A percentile compares a stretch with the other conserved stretches of the same genome.
These are phyloP conservation scores for Xylaria sp. DNA, from an alignment of 2,329 filamentous ascomycete species.

Conservation along the genomic window DNA sequence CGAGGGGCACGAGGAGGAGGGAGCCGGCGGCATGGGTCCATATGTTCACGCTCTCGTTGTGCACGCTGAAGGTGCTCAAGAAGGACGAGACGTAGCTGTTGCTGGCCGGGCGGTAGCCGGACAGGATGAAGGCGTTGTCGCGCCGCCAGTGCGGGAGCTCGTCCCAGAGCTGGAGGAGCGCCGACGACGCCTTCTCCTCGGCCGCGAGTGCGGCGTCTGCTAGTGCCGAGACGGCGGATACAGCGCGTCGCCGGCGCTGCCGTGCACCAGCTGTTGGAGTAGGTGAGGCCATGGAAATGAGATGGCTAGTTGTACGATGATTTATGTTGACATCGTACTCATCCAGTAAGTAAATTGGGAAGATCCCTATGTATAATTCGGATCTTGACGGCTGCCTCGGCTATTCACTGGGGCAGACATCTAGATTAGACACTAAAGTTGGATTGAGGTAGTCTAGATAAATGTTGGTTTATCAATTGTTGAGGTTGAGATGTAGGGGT, in stretches of 20 bases:
- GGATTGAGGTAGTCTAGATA: no score
- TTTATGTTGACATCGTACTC: background rate
- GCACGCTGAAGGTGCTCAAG: conserved; percentile 49
- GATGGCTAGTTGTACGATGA: background rate
- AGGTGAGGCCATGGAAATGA: conserved; percentile 11
- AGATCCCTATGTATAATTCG: background rate
- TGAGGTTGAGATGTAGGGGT: conserved; percentile 10
- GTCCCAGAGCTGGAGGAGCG: conserved; percentile 60
- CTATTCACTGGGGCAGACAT: no score
- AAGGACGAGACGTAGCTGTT: conserved; percentile 58
- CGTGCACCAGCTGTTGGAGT: conserved; percentile 32
- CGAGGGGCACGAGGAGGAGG: conserved; percentile 56
- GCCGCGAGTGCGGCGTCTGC: conserved; percentile 32
- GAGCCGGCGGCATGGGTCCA: conserved; percentile 71
- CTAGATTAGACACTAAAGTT: no score
- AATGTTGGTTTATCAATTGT: conserved; percentile 20
- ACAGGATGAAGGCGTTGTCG: conserved; percentile 62
- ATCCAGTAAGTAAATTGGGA: background rate
- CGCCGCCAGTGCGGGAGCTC: conserved; percentile 64
- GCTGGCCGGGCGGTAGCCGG: conserved; percentile 59
- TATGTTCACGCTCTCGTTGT: conserved; percentile 69
- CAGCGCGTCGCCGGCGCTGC: conserved; percentile 41
- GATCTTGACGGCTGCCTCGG: background rate
- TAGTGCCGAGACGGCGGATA: conserved; percentile 36
- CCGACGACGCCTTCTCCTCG: conserved; percentile 49